phyloP scores from a whole-genome alignment of 2,329 filamentous ascomycete genomes.

The Pseudogymnoascus sp. region DNA sequence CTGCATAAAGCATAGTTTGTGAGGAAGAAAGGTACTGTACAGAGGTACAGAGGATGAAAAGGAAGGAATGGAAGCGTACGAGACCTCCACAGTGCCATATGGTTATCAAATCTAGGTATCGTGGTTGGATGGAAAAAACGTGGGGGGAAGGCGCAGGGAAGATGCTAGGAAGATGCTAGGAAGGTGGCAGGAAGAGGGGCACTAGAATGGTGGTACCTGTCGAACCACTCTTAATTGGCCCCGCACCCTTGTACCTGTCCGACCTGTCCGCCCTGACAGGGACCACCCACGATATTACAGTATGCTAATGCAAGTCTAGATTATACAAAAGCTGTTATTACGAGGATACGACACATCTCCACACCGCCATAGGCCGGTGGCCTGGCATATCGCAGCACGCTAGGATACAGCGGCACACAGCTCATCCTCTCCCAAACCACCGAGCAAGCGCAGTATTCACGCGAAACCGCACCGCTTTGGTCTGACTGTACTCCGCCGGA shows the following conservation, averaged over 20 bases:
- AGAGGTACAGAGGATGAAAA: neutral
- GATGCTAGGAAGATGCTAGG: neutral
- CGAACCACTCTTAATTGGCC: conserved; percentile 3
- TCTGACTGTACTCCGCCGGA: neutral
- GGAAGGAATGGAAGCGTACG: neutral
- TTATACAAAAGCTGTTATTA: neutral
- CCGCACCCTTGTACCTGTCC: neutral
- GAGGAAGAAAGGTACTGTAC: neutral
- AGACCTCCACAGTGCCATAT: neutral
- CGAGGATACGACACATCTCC: neutral
- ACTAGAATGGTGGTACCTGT: neutral
- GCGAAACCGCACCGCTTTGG: neutral
- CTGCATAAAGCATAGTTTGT: neutral
- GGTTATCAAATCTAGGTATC: neutral
- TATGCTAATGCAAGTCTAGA: conserved; percentile 6
- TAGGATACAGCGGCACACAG: neutral
- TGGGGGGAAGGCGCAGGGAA: neutral
- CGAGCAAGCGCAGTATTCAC: neutral
- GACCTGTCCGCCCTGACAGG: neutral
- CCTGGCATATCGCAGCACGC: neutral
- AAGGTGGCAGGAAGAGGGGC: neutral
- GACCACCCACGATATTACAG: conserved; percentile 5
- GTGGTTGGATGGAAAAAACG: conserved; percentile 5
- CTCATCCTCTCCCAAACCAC: neutral
- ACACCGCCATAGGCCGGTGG: neutral